Conservation (phyloP, 148 eudicot genomes). For the Camellia sinensis region DNA sequence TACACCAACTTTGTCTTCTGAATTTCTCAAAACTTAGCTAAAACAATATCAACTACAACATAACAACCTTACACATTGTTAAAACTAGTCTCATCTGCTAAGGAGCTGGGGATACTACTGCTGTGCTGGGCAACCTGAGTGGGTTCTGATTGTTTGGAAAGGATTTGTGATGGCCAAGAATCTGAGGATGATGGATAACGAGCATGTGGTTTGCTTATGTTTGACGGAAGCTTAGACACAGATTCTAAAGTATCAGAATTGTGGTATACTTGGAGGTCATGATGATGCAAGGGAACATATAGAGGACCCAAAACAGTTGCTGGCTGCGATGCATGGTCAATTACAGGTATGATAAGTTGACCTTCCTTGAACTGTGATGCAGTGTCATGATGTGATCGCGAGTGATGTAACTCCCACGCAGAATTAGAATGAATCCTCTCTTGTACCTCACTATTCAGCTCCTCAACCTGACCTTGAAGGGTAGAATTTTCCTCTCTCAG, state of each 20-base stretch:
- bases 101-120: background rate
- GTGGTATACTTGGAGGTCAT: slow-evolving; percentile 31
- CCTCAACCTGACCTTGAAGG: slow-evolving; percentile 52
- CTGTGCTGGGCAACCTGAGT: slow-evolving; percentile 9
- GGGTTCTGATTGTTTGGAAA: slow-evolving; percentile 33
- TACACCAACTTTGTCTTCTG: background rate
- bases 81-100: background rate
- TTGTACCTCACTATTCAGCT: slow-evolving; percentile 44
- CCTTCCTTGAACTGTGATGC: slow-evolving; percentile 9
- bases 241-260: slow-evolving; percentile 20
- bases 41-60: background rate
- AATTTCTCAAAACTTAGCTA: background rate
- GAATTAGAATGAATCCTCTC: slow-evolving; percentile 29
- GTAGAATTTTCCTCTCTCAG: slow-evolving; percentile 56
- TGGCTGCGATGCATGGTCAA: slow-evolving; percentile 30
- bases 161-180: slow-evolving; percentile 70
- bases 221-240: slow-evolving; percentile 27
- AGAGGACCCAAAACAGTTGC: slow-evolving; percentile 52
- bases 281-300: slow-evolving; percentile 46
- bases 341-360: slow-evolving; percentile 19
- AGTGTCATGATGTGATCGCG: slow-evolving; percentile 29
- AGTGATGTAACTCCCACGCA: slow-evolving; percentile 25
- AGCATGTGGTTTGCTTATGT: slow-evolving; percentile 62
- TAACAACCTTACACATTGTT: background rate
- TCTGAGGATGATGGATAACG: slow-evolving; percentile 73